Conservation (phyloP, 2,329 filamentous ascomycete species). For the Chaetomium olivaceum region DNA sequence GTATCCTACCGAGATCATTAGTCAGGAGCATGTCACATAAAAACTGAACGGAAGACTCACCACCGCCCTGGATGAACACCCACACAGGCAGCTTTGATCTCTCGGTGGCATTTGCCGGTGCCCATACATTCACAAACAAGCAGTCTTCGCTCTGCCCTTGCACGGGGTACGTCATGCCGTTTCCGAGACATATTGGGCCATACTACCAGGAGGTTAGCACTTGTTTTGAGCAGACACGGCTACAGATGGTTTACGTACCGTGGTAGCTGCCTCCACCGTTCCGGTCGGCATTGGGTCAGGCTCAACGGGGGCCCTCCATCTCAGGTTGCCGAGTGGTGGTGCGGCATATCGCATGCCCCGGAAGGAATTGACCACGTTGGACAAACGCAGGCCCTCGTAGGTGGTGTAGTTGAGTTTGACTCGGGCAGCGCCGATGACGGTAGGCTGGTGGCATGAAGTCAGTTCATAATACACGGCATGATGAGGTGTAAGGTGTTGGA, state of each 20-base stretch:
- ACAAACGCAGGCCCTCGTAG: conserved; percentile 44
- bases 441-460: conserved; percentile 9
- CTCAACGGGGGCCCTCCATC: conserved; percentile 52
- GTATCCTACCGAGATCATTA: conserved; percentile 41
- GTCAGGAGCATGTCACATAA: not conserved
- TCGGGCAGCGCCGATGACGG: conserved; percentile 3
- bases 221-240: not conserved
- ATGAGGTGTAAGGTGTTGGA: not conserved
- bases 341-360: conserved; percentile 54
- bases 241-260: conserved; percentile 34
- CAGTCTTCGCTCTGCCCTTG: conserved; percentile 41
- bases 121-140: conserved; percentile 49
- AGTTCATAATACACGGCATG: conserved; percentile 17
- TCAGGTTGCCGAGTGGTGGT: conserved; percentile 51
- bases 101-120: conserved; percentile 42
- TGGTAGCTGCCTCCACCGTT: conserved; percentile 40
- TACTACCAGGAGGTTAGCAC: conserved; percentile 38
- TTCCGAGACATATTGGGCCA: conserved; percentile 48
- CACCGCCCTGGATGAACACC: conserved; percentile 53
- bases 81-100: conserved; percentile 53
- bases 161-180: conserved; percentile 38
- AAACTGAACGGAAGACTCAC: conserved; percentile 31
- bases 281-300: conserved; percentile 38
- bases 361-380: conserved; percentile 47
- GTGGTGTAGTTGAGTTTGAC: conserved; percentile 49